Evolutionary conservation across 306 rosid species (phyloP).

Genomic region (Gillenia trifoliata): DNA sequence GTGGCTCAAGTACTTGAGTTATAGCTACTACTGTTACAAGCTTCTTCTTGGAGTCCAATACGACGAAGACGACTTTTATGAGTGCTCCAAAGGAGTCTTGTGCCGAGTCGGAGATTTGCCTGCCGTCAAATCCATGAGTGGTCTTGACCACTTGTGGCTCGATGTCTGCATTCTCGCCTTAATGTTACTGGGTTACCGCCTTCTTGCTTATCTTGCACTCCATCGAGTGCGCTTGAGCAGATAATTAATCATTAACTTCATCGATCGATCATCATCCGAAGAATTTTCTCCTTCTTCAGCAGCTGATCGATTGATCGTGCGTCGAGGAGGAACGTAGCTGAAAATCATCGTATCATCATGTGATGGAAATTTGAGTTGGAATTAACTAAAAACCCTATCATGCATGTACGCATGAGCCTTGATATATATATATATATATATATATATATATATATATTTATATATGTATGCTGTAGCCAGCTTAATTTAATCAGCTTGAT

Average conservation of each 20-base stretch:
- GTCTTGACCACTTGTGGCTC: slow-evolving; percentile 65
- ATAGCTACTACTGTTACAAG: slow-evolving; percentile 94
- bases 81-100: slow-evolving; percentile 61
- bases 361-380: no score
- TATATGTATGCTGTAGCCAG: no score
- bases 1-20: slow-evolving; percentile 92
- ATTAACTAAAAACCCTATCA: no score
- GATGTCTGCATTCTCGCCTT: slow-evolving; percentile 76
- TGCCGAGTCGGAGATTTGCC: slow-evolving; percentile 75
- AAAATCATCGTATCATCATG: no score
- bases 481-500: no score
- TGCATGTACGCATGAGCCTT: no score
- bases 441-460: no score
- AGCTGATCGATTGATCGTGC: not conserved
- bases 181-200: slow-evolving; percentile 83
- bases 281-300: not conserved
- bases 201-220: slow-evolving; percentile 81
- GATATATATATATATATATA: no score
- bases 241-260: not conserved
- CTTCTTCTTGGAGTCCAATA: slow-evolving; percentile 91
- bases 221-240: slow-evolving; percentile 64
- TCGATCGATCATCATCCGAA: not conserved
- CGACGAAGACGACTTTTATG: slow-evolving; percentile 60
- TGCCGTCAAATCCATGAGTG: slow-evolving; percentile 73
- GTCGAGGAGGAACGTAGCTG: not conserved